Conservation (phyloP, 495 filamentous ascomycete species). For the Penicillium taxi region DNA sequence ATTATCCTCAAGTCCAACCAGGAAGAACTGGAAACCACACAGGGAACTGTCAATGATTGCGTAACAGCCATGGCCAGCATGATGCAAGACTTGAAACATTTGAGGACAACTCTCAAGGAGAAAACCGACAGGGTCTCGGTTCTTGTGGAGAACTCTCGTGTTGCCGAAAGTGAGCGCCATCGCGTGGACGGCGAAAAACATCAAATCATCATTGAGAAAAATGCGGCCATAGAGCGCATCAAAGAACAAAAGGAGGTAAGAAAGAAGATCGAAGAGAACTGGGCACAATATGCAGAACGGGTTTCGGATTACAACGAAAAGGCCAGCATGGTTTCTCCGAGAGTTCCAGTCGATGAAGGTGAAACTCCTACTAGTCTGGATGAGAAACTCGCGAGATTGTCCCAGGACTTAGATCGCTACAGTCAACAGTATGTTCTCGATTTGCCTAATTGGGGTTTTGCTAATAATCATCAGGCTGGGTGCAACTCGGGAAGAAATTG, state of each 20-base stretch:
- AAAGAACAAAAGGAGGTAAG: constrained; percentile 43
- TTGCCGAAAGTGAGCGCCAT: constrained; percentile 51
- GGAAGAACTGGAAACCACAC: constrained; percentile 37
- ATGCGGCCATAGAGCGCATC: constrained; percentile 48
- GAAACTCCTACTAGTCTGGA: constrained; percentile 58
- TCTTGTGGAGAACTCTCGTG: constrained; percentile 37
- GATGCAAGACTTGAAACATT: constrained; percentile 32
- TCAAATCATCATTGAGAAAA: constrained; percentile 56
- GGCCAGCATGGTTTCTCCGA: constrained; percentile 48
- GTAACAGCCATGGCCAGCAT: constrained; percentile 42
- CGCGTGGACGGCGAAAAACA: constrained; percentile 43
- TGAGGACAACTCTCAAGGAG: constrained; percentile 33
- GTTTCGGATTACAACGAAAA: constrained; percentile 50
- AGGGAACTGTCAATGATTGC: constrained; percentile 46
- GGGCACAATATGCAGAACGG: constrained; percentile 33
- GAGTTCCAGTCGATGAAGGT: constrained; percentile 60
- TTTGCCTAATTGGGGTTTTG: background rate
- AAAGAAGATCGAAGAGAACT: constrained; percentile 36
- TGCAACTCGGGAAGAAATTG: constrained; percentile 58
- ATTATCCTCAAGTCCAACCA: constrained; percentile 43
- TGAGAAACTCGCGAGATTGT: constrained; percentile 52
- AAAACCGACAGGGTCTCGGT: constrained; percentile 35
- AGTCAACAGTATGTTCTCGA: constrained; percentile 38
- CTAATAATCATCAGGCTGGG: constrained; percentile 46
- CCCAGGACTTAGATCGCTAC: constrained; percentile 44